Percentiles rank a stretch among this genome's conserved stretches.
Evolutionary conservation across 768 basidiomycete genomes (phyloP).

Genomic region (Galerina sulciceps): DNA sequence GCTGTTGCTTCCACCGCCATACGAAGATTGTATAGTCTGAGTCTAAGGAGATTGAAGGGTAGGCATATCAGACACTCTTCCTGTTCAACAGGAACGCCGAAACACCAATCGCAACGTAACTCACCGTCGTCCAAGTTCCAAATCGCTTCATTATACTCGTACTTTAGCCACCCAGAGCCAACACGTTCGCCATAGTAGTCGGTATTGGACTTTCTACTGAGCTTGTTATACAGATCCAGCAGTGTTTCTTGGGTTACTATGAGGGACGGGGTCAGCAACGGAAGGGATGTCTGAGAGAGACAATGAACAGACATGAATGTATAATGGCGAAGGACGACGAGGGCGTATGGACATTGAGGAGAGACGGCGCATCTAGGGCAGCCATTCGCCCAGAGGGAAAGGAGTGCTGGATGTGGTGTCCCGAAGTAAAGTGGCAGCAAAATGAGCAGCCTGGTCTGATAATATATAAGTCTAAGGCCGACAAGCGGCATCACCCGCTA

Average conservation of each 20-base stretch:
- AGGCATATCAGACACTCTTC: background rate
- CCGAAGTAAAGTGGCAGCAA: background rate
- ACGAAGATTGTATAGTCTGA: slow-evolving; percentile 88
- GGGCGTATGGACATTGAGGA: slow-evolving; percentile 81
- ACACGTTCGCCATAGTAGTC: slow-evolving; percentile 66
- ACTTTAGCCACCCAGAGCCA: slow-evolving; percentile 84
- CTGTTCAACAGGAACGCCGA: too few relatives aligned
- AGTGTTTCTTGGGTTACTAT: slow-evolving; percentile 74
- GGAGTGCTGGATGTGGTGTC: background rate
- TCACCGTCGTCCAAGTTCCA: slow-evolving; percentile 93
- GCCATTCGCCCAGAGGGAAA: slow-evolving; percentile 2
- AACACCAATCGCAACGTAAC: slow-evolving; percentile 10
- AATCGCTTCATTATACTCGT: slow-evolving; percentile 75
- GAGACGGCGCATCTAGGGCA: slow-evolving; percentile 34
- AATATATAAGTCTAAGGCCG: too few relatives aligned
- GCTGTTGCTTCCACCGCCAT: slow-evolving; percentile 58
- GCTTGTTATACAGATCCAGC: slow-evolving; percentile 66
- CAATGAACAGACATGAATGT: slow-evolving; percentile 66
- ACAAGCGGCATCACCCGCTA: too few relatives aligned
- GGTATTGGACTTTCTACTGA: slow-evolving; percentile 66
- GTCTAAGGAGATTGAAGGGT: slow-evolving; percentile 41
- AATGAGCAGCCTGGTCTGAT: too few relatives aligned
- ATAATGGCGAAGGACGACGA: slow-evolving; percentile 72
- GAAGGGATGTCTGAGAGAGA: background rate
- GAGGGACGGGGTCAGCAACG: slow-evolving; percentile 6